Evolutionary conservation across 2,329 filamentous ascomycete genomes (phyloP).

Genomic region (Verticillium dahliae): DNA sequence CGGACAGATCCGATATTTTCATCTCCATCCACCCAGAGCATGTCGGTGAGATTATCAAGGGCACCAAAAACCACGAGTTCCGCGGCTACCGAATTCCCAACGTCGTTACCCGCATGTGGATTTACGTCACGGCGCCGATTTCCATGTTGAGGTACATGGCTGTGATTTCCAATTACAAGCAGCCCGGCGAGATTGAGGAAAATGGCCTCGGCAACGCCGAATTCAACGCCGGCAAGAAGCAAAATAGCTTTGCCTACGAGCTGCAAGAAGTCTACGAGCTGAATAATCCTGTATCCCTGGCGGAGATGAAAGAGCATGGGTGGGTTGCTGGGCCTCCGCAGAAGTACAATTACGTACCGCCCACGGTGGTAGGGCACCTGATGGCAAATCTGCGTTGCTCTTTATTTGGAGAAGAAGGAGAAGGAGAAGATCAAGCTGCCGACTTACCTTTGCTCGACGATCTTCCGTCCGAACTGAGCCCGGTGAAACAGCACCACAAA

Average conservation of each 20-base stretch:
- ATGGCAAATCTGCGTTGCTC: conserved; percentile 51
- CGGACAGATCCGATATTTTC: conserved; percentile 46
- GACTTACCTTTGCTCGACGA: neutral
- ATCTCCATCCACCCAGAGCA: conserved; percentile 41
- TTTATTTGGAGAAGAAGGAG: conserved; percentile 29
- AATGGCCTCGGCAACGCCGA: conserved; percentile 43
- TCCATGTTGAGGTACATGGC: conserved; percentile 54
- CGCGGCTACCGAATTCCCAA: conserved; percentile 48
- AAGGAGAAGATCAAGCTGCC: conserved; percentile 9
- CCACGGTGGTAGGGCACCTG: conserved; percentile 49
- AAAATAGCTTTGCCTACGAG: conserved; percentile 43
- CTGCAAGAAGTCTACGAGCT: conserved; percentile 54
- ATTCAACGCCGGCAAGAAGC: conserved; percentile 36
- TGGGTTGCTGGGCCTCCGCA: conserved; percentile 45
- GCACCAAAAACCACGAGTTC: conserved; percentile 48
- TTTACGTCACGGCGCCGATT: conserved; percentile 43
- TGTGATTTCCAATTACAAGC: conserved; percentile 37
- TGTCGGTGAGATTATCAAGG: conserved; percentile 40
- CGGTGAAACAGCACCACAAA: conserved; percentile 6
- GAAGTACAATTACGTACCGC: conserved; percentile 47
- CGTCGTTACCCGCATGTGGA: conserved; percentile 54
- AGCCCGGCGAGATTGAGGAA: conserved; percentile 39
- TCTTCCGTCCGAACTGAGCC: neutral
- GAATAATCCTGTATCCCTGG: conserved; percentile 49
- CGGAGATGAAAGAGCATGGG: conserved; percentile 45